Conservation (phyloP, 352 stramenopile species). For the Phytophthora europaea region DNA sequence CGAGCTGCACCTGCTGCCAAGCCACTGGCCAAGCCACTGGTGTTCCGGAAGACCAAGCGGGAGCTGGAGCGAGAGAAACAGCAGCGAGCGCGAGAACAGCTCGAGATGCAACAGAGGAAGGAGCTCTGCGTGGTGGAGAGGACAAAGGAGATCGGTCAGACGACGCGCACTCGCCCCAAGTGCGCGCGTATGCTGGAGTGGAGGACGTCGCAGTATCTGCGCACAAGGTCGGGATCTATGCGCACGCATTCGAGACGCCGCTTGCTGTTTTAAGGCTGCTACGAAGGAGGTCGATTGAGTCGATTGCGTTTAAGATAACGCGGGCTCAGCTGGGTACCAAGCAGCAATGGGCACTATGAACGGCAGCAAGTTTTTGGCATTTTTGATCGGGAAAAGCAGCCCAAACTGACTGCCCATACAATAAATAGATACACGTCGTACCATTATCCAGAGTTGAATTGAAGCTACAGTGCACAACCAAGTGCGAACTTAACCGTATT, state of each 20-base stretch:
- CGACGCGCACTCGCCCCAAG: slow-evolving; percentile 17
- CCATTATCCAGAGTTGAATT: slow-evolving; percentile 14
- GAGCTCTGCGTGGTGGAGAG: slow-evolving; percentile 22
- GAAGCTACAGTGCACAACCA: neutral
- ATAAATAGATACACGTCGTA: slow-evolving; percentile 43
- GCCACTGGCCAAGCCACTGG: slow-evolving; percentile 42
- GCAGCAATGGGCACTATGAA: slow-evolving; percentile 17
- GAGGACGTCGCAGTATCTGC: slow-evolving; percentile 21
- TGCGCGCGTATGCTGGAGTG: slow-evolving; percentile 35
- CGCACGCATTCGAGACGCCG: slow-evolving; percentile 44
- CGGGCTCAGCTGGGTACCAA: neutral
- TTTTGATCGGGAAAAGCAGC: slow-evolving; percentile 18
- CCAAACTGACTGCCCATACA: slow-evolving; percentile 15
- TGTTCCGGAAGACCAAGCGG: slow-evolving; percentile 68
- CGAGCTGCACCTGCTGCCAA: slow-evolving; percentile 17
- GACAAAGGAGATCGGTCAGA: neutral
- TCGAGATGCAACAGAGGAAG: slow-evolving; percentile 31
- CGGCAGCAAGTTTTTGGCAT: slow-evolving; percentile 19
- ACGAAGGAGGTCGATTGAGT: neutral
- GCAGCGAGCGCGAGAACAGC: slow-evolving; percentile 15
- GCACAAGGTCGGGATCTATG: slow-evolving; percentile 20
- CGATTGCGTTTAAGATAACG: neutral
- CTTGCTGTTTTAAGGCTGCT: slow-evolving; percentile 47
- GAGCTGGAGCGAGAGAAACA: slow-evolving; percentile 57
- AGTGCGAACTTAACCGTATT: slow-evolving; percentile 27